Evolutionary conservation across 768 basidiomycete genomes (phyloP).

Genomic region (Zangia roseola): DNA sequence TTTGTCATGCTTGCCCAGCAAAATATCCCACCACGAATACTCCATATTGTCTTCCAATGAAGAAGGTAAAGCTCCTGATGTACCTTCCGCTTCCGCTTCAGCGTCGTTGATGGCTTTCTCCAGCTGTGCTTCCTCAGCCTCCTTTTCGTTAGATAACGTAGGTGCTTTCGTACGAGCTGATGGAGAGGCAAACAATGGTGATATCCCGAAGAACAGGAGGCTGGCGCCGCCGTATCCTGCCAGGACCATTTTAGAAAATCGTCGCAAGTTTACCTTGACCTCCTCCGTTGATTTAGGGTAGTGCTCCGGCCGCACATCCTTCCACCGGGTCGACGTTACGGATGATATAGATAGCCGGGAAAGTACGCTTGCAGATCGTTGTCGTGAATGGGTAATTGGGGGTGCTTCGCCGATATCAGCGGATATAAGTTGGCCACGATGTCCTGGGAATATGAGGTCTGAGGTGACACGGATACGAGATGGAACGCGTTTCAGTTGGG

Average conservation of each 20-base stretch:
- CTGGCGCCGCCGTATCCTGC: constrained; percentile 85
- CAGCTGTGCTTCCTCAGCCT: constrained; percentile 59
- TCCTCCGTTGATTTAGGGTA: constrained; percentile 40
- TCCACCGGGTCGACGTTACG: constrained; percentile 25
- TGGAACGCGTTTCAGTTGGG: constrained; percentile 30
- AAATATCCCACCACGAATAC: constrained; percentile 83
- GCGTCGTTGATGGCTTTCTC: constrained; percentile 68
- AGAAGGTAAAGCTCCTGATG: constrained; percentile 31
- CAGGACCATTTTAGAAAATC: constrained; percentile 79
- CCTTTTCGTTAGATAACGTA: constrained; percentile 40
- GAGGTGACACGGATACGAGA: constrained; percentile 74
- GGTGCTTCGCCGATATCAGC: constrained; percentile 76
- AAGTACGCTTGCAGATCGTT: constrained; percentile 28
- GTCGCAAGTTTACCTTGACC: constrained; percentile 67
- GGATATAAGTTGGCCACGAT: constrained; percentile 69
- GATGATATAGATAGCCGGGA: constrained; percentile 28
- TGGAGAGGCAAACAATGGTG: constrained; percentile 32
- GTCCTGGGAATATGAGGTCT: constrained; percentile 66
- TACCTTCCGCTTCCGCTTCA: constrained; percentile 56
- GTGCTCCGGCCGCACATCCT: constrained; percentile 22
- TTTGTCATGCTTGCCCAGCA: constrained; percentile 77
- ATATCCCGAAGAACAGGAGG: constrained; percentile 76
- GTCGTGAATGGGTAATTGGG: constrained; percentile 28
- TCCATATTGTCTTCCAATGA: constrained; percentile 26
- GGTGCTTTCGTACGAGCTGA: constrained; percentile 23